These are phyloP conservation scores for Penicillium nordicum DNA, from an alignment of 2,329 filamentous ascomycete species.

Conservation along the genomic window DNA sequence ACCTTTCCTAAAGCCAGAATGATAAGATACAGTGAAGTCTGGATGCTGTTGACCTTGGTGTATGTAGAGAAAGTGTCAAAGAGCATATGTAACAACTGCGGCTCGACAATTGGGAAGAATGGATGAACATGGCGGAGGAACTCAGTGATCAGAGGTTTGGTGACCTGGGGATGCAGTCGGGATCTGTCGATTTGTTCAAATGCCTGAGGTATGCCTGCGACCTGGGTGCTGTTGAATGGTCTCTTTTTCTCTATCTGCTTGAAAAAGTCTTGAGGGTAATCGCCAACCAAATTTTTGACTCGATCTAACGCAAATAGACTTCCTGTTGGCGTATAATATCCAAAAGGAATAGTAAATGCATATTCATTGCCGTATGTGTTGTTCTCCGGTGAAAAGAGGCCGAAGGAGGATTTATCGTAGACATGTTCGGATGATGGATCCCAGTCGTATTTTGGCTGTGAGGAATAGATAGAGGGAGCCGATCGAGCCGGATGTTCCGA, in stretches of 20 bases:
- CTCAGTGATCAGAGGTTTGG: slow-evolving; percentile 8
- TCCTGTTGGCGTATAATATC: slow-evolving; percentile 14
- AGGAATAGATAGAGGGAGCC: neutral
- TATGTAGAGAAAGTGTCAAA: slow-evolving; percentile 12
- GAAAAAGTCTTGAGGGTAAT: slow-evolving; percentile 20
- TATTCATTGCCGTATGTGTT: slow-evolving; percentile 2
- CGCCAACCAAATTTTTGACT: slow-evolving; percentile 14
- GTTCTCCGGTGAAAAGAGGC: neutral
- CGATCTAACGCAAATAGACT: slow-evolving; percentile 13
- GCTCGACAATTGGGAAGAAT: slow-evolving; percentile 15
- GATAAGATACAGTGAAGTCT: slow-evolving; percentile 13
- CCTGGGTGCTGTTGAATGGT: slow-evolving; percentile 1
- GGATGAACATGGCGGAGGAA: slow-evolving; percentile 16
- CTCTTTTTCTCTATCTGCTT: slow-evolving; percentile 14
- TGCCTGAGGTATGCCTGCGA: neutral
- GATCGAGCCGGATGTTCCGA: neutral
- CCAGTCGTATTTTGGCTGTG: slow-evolving; percentile 2
- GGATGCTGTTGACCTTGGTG: slow-evolving; percentile 6
- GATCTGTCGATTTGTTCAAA: slow-evolving; percentile 4
- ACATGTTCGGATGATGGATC: slow-evolving; percentile 1
- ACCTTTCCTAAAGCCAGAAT: slow-evolving; percentile 15
- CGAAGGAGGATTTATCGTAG: neutral
- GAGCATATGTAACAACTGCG: neutral
- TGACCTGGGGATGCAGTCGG: neutral
- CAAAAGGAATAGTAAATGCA: slow-evolving; percentile 11